Evolutionary conservation across 2,329 filamentous ascomycete genomes (phyloP).

Genomic region (Ophiocordyceps camponoti-saundersi): DNA sequence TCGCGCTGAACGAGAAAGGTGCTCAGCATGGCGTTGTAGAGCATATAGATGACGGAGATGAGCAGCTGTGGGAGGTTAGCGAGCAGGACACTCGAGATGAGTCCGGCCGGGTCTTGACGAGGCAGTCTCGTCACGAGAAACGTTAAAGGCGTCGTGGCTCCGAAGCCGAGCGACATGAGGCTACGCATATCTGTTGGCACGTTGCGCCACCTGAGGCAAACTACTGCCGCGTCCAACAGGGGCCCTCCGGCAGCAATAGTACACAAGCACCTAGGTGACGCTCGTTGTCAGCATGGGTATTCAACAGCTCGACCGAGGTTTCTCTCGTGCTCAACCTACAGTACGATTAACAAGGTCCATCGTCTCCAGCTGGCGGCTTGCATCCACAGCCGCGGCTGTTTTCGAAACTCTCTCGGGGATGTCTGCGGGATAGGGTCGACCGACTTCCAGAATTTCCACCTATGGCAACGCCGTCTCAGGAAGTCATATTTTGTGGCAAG

Average conservation of each 20-base stretch:
- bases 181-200: not conserved
- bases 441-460: not conserved
- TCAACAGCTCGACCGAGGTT: not conserved
- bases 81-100: not conserved
- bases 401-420: not conserved
- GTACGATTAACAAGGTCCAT: not conserved
- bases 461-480: not conserved
- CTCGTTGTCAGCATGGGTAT: not conserved
- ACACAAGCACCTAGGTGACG: not conserved
- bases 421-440: not conserved
- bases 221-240: not conserved
- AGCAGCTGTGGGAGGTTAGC: not conserved
- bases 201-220: not conserved
- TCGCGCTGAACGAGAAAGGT: not conserved
- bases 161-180: not conserved
- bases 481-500: not conserved
- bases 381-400: not conserved
- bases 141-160: not conserved
- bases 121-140: not conserved
- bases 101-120: not conserved
- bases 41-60: not conserved
- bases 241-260: not conserved
- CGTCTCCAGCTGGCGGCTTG: not conserved
- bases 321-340: not conserved
- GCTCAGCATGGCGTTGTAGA: not conserved